Conservation (phyloP, 345 rosid species). For the Lenwebbia sp. region DNA sequence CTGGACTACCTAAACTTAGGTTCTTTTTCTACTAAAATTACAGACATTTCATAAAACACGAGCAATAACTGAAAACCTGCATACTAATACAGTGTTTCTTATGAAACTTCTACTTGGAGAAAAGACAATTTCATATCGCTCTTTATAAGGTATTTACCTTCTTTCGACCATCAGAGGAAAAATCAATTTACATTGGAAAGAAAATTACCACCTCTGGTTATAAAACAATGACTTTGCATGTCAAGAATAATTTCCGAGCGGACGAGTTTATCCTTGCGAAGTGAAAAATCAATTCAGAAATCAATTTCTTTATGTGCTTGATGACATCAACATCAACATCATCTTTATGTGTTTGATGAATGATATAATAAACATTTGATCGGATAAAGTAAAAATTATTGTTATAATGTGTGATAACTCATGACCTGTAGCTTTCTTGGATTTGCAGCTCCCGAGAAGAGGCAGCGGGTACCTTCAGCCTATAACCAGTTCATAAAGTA, state of each 20-base stretch:
- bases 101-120: background rate
- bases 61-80: background rate
- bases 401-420: background rate
- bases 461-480: constrained; percentile 98
- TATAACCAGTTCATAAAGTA: constrained; percentile 98
- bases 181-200: background rate
- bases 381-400: background rate
- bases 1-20: background rate
- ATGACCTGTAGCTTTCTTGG: constrained; percentile 1
- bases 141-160: background rate
- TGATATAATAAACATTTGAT: background rate
- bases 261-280: background rate
- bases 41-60: background rate
- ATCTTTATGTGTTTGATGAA: background rate
- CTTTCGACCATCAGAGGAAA: background rate
- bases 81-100: background rate
- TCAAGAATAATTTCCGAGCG: background rate
- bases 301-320: background rate
- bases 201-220: background rate
- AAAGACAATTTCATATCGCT: background rate
- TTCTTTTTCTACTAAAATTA: background rate
- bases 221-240: background rate
- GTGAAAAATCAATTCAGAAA: background rate
- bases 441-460: constrained; percentile 87
- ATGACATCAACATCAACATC: too few species aligned